These are phyloP conservation scores for Lophiotrema nucula DNA, from an alignment of 495 filamentous ascomycete species.

Conservation along the genomic window DNA sequence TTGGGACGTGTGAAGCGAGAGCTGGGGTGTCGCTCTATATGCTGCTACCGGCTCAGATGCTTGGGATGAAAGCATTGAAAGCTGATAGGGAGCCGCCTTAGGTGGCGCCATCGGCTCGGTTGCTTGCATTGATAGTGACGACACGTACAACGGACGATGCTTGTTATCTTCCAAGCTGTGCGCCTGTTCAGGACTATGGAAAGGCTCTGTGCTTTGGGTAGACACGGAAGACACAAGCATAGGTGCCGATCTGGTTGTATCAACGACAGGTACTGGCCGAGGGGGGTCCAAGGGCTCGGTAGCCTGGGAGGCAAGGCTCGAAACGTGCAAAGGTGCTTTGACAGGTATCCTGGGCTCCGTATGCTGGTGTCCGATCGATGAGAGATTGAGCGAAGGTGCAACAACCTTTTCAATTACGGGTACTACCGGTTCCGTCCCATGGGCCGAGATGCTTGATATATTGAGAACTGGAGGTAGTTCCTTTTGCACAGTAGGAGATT, in stretches of 20 bases:
- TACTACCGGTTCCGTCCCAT: conserved; percentile 12
- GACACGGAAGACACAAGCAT: conserved; percentile 13
- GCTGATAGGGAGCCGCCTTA: conserved; percentile 2
- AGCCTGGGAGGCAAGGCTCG: conserved; percentile 3
- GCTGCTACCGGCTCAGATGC: conserved; percentile 51
- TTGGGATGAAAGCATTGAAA: conserved; percentile 51
- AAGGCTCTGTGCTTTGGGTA: too few relatives aligned
- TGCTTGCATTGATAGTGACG: conserved; percentile 49
- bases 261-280: too few relatives aligned
- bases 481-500: neutral
- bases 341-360: conserved; percentile 4
- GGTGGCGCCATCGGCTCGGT: conserved; percentile 50
- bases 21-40: conserved; percentile 1
- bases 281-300: conserved; percentile 9
- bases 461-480: too few relatives aligned
- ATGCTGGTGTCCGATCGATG: conserved; percentile 9
- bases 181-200: too few relatives aligned
- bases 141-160: conserved; percentile 44
- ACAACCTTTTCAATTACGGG: conserved; percentile 6
- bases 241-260: too few relatives aligned
- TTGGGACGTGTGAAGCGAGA: conserved; percentile 15
- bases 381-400: neutral
- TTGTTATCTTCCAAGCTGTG: neutral
- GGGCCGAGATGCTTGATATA: conserved; percentile 6
- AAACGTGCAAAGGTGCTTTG: conserved; percentile 2